phyloP scores from a whole-genome alignment of 192 early-diverging fungal genomes.

The Backusella liffmaniae region DNA sequence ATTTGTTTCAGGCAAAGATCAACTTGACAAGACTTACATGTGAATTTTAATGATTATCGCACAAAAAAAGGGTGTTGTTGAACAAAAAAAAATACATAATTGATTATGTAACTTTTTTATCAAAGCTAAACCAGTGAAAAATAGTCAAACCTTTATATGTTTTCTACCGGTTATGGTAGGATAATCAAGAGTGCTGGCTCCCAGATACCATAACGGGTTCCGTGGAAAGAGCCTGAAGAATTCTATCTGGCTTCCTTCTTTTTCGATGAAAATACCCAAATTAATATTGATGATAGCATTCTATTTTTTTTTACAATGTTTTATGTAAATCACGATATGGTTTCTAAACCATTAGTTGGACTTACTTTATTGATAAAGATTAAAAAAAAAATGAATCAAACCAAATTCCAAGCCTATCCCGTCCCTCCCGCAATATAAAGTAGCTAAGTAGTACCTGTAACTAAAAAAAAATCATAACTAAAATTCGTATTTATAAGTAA shows the following conservation, averaged over 20 bases:
- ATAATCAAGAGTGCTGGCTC: background rate
- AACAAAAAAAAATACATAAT: background rate
- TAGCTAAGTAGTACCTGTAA: background rate
- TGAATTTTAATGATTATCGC: background rate
- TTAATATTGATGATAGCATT: background rate
- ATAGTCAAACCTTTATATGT: background rate
- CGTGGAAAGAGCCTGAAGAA: background rate
- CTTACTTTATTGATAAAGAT: background rate
- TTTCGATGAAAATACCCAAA: background rate
- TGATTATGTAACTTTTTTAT: background rate
- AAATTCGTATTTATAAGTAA: background rate
- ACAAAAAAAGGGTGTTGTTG: background rate
- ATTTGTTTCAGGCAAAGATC: background rate
- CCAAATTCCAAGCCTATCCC: conserved; percentile 1
- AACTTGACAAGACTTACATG: background rate
- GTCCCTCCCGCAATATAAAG: conserved; percentile 3
- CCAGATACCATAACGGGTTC: conserved; percentile 2
- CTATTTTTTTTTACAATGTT: background rate
- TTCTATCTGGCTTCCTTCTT: background rate
- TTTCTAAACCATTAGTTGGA: background rate
- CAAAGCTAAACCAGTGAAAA: background rate
- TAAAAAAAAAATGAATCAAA: background rate
- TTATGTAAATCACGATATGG: background rate
- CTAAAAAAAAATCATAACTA: background rate
- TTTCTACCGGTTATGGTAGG: background rate